Evolutionary conservation across 2,329 filamentous ascomycete genomes (phyloP).

Genomic region (Ophiocordyceps robertsii): DNA sequence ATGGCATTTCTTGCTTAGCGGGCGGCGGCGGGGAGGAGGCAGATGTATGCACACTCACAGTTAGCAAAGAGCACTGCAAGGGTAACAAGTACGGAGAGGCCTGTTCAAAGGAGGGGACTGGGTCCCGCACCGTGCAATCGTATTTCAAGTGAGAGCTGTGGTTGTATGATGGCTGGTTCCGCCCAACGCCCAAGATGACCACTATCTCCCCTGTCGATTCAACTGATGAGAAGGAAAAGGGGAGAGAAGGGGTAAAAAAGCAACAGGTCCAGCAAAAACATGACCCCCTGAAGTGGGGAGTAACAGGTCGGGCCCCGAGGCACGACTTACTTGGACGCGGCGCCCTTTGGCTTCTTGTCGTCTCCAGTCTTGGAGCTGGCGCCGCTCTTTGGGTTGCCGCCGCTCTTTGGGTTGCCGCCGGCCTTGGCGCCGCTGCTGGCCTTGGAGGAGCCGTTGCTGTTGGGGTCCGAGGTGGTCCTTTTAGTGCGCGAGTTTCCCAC

Average conservation of each 20-base stretch:
- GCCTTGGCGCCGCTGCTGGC: neutral
- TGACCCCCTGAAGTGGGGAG: neutral
- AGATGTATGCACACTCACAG: neutral
- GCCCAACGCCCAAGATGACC: neutral
- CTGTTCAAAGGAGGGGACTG: constrained; percentile 5
- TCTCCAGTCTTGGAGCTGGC: neutral
- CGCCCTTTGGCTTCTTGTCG: neutral
- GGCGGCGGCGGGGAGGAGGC: neutral
- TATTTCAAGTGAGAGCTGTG: neutral
- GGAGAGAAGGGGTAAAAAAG: neutral
- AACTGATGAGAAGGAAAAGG: neutral
- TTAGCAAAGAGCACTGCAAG: neutral
- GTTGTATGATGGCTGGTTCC: neutral
- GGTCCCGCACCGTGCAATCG: neutral
- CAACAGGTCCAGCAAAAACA: neutral
- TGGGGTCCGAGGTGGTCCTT: neutral
- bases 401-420: neutral
- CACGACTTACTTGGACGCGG: neutral
- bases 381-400: neutral
- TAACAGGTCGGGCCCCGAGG: neutral
- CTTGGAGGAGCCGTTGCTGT: neutral
- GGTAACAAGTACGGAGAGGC: constrained; percentile 1
- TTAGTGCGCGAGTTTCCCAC: neutral
- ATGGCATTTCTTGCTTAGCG: constrained; percentile 18
- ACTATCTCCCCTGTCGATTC: neutral